These are phyloP conservation scores for Termitomyces sp. DNA, from an alignment of 768 basidiomycete genomes.

Conservation along the genomic window DNA sequence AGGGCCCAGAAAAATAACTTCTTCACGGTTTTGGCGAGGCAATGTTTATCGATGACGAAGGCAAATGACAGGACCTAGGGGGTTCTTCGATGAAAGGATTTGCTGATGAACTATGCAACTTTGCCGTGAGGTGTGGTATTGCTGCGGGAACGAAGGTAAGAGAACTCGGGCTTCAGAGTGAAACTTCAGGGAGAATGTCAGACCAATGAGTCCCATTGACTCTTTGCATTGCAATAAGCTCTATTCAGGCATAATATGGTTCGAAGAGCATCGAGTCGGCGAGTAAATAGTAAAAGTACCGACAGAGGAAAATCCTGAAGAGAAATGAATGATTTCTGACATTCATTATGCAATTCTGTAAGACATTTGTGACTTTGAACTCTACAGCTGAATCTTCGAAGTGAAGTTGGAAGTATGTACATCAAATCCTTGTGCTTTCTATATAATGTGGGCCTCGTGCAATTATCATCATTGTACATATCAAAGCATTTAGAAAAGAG, in stretches of 20 bases:
- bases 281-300: too few species aligned
- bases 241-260: not conserved
- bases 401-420: conserved; percentile 6
- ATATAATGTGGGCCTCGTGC: conserved; percentile 12
- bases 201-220: too few species aligned
- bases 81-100: not conserved
- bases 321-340: too few species aligned
- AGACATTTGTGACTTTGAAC: not conserved
- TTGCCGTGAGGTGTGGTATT: not conserved
- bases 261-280: too few species aligned
- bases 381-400: not conserved
- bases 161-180: too few species aligned
- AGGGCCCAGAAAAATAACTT: not conserved
- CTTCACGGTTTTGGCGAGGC: not conserved
- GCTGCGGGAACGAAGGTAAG: not conserved
- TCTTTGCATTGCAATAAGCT: not conserved
- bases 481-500: not conserved
- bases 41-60: not conserved
- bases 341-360: too few species aligned
- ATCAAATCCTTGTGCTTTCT: conserved; percentile 14
- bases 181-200: too few species aligned
- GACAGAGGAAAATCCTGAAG: too few species aligned
- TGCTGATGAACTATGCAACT: not conserved
- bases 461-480: conserved; percentile 15
- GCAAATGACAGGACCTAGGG: not conserved